These are phyloP conservation scores for Aspergillus novofumigatus DNA, from an alignment of 2,329 filamentous ascomycete species.

Conservation along the genomic window DNA sequence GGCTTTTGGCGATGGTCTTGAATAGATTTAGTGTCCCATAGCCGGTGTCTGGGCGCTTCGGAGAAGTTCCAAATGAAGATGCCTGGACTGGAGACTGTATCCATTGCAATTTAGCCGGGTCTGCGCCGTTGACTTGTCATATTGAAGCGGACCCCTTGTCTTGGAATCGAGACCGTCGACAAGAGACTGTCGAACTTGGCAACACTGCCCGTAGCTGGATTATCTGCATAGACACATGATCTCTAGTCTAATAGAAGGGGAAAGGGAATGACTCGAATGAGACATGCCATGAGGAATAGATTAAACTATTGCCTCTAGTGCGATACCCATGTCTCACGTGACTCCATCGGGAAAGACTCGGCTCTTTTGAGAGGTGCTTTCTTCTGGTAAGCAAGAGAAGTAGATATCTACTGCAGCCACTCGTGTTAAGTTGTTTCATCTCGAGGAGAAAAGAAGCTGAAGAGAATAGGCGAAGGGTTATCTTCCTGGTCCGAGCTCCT, in stretches of 20 bases:
- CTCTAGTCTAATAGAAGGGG: not conserved
- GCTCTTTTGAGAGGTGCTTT: not conserved
- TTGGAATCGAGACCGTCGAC: not conserved
- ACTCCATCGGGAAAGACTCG: not conserved
- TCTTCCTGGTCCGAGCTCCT: not conserved
- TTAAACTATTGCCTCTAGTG: not conserved
- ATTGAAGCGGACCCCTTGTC: not conserved
- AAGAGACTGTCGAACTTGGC: not conserved
- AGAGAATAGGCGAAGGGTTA: not conserved
- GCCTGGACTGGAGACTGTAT: not conserved
- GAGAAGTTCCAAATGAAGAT: not conserved
- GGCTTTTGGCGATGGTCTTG: not conserved
- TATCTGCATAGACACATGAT: not conserved
- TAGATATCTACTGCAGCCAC: not conserved
- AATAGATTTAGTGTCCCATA: not conserved
- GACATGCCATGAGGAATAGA: not conserved
- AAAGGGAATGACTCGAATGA: not conserved
- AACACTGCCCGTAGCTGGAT: not conserved
- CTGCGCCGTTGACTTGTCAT: not conserved
- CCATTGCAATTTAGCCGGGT: not conserved
- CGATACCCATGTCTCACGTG: not conserved
- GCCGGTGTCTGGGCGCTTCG: not conserved
- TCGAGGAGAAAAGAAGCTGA: not conserved
- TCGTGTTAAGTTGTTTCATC: not conserved
- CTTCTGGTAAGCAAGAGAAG: not conserved